Percentiles rank a stretch among this genome's conserved stretches.
Evolutionary conservation across 2,329 filamentous ascomycete genomes (phyloP).

Genomic region (Clarireedia paspali): DNA sequence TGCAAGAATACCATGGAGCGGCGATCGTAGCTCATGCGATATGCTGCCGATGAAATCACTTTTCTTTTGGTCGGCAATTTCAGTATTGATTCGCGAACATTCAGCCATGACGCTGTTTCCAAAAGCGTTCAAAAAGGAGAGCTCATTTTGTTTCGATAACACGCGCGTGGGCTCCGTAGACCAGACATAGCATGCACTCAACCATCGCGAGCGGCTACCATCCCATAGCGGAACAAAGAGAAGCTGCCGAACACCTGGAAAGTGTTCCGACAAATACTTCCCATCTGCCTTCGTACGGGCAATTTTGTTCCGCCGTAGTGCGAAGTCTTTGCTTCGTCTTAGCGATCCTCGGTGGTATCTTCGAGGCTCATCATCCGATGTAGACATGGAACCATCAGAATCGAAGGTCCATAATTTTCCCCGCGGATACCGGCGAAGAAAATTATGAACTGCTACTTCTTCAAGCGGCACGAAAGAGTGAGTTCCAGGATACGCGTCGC

Average conservation of each 20-base stretch:
- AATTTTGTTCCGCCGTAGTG: slow-evolving; percentile 11
- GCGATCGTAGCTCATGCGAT: slow-evolving; percentile 49
- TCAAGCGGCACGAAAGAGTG: slow-evolving; percentile 23
- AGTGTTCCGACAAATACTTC: slow-evolving; percentile 30
- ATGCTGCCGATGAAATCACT: slow-evolving; percentile 52
- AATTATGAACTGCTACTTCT: slow-evolving; percentile 23
- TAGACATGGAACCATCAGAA: slow-evolving; percentile 34
- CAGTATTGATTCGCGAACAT: slow-evolving; percentile 44
- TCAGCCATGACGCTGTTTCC: slow-evolving; percentile 47
- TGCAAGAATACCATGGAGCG: slow-evolving; percentile 49
- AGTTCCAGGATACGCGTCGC: slow-evolving; percentile 21
- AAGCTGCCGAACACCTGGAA: slow-evolving; percentile 39
- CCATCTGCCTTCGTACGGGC: slow-evolving; percentile 23
- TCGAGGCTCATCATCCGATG: slow-evolving; percentile 35
- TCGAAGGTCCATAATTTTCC: slow-evolving; percentile 42
- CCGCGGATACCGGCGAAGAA: slow-evolving; percentile 37
- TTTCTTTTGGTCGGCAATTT: slow-evolving; percentile 45
- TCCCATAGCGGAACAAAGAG: slow-evolving; percentile 45
- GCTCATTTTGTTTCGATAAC: slow-evolving; percentile 31
- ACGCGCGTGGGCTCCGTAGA: slow-evolving; percentile 28
- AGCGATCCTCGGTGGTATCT: slow-evolving; percentile 2
- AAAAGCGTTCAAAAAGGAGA: slow-evolving; percentile 35
- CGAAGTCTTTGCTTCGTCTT: slow-evolving; percentile 9
- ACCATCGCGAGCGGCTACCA: slow-evolving; percentile 38
- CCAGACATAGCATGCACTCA: slow-evolving; percentile 42